Base-by-base conservation (phyloP, 75 land plant species). In the Pinus taeda region DNA sequence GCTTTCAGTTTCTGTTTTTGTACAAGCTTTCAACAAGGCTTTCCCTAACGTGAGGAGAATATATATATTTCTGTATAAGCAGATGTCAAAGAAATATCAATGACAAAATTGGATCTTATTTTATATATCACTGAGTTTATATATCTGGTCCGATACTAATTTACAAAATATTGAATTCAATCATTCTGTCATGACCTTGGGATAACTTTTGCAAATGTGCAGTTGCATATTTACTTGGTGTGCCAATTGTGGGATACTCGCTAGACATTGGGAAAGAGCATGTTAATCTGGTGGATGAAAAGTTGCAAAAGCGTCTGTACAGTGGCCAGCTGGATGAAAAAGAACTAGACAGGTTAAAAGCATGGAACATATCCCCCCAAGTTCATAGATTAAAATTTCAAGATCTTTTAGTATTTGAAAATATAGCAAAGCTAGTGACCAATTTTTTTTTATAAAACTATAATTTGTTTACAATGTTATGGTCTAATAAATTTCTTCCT, bases 231-330 rank as follows among this genome's bases (percentile, higher is more conserved):
- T 76, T 96, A 76, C 83, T 96, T 49, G 98, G 98, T 30, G 59
- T 96, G 64, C 98, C 98, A 36, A 93, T 96, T 55, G 77, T 96
- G 76, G 97, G 83, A 0, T 96, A 96, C 77, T 94, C 95, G 55
- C 21, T 93, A 80, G 97, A 96, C 69, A 90, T 94, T 65, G 98
- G 98, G 15, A 96, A 96, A 80, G 98, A 96, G 79, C 92, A 96
- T 74, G 97, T 93, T 57, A 96, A 96, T 80, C 86, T 96, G 69
- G 75, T 87, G 21, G 91, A 93, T 77, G 91, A 88, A 78, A 83
- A 84, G 78, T 74, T 96, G 70, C 92, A 96, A 75, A 96, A 93
- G 76, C 77, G 85, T 4, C 85, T 96, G 57, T 96, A 96, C 60
- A 89, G 92, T 76, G 94, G 94, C 11, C 87, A 88, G 78, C 89